Evolutionary conservation across 2,329 filamentous ascomycete species (phyloP).

Genomic region (Bipolaris gigantea): DNA sequence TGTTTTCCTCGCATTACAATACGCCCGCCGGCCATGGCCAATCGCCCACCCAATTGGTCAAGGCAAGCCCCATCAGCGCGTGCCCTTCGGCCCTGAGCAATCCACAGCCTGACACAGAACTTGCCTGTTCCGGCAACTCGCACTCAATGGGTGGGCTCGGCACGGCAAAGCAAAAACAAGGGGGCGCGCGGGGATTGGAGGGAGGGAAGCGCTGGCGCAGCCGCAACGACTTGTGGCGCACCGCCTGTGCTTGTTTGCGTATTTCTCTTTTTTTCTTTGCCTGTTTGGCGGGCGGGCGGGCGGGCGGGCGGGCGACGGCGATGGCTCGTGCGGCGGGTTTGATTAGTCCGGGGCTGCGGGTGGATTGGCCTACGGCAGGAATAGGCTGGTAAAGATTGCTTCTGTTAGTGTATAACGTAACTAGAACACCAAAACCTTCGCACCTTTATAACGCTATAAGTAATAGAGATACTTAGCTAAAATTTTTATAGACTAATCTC

Average conservation of each 20-base stretch:
- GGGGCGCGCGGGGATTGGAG: too few species aligned
- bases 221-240: too few species aligned
- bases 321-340: neutral
- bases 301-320: neutral
- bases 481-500: too few species aligned
- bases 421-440: too few species aligned
- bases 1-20: neutral
- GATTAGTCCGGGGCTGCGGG: too few species aligned
- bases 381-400: too few species aligned
- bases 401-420: too few species aligned
- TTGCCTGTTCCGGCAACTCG: slow-evolving; percentile 5
- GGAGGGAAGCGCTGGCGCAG: too few species aligned
- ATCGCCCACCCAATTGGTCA: slow-evolving; percentile 11
- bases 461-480: too few species aligned
- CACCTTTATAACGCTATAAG: too few species aligned
- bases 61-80: slow-evolving; percentile 2
- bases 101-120: slow-evolving; percentile 3
- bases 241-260: too few species aligned
- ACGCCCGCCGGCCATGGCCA: neutral
- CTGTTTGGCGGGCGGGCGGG: too few species aligned
- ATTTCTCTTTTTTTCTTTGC: neutral
- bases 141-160: neutral
- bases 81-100: slow-evolving; percentile 15
- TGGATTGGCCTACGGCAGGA: neutral
- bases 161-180: neutral